Evolutionary conservation across 495 filamentous ascomycete genomes (phyloP).

Genomic region (Podospora sp.): DNA sequence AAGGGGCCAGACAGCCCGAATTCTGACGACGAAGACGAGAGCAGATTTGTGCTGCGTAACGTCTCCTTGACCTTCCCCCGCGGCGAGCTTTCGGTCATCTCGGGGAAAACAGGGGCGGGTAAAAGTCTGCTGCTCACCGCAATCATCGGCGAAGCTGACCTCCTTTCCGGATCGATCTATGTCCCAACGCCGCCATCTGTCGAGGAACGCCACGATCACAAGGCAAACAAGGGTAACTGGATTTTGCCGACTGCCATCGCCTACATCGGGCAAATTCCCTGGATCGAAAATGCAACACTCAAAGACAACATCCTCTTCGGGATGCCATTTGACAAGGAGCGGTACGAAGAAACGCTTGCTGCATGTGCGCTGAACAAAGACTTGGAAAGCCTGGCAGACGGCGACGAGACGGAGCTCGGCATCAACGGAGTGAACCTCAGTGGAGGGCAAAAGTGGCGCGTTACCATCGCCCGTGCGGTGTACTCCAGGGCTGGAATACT

Average conservation of each 20-base stretch:
- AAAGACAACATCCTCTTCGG: slow-evolving; percentile 51
- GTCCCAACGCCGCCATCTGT: slow-evolving; percentile 12
- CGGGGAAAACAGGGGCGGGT: slow-evolving; percentile 18
- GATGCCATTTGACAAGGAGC: slow-evolving; percentile 50
- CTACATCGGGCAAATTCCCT: slow-evolving; percentile 41
- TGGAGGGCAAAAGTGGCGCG: slow-evolving; percentile 80
- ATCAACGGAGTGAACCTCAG: slow-evolving; percentile 84
- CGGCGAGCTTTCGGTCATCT: slow-evolving; percentile 19
- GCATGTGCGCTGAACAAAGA: slow-evolving; percentile 80
- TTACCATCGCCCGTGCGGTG: slow-evolving; percentile 80
- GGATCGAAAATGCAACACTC: slow-evolving; percentile 45
- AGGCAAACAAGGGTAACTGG: slow-evolving; percentile 11
- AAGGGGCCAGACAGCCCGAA: not conserved
- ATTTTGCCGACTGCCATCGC: slow-evolving; percentile 12
- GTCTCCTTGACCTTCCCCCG: slow-evolving; percentile 9
- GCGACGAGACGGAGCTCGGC: slow-evolving; percentile 82
- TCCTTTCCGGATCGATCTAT: slow-evolving; percentile 18
- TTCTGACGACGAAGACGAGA: not conserved
- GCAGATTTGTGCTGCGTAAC: slow-evolving; percentile 12
- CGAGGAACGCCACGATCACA: slow-evolving; percentile 14
- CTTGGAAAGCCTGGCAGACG: slow-evolving; percentile 76
- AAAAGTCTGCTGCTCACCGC: slow-evolving; percentile 27
- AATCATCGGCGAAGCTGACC: slow-evolving; percentile 26
- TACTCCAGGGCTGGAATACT: slow-evolving; percentile 85
- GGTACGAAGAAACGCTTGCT: slow-evolving; percentile 79